Evolutionary conservation across 2,329 filamentous ascomycete species (phyloP).

Genomic region (Phaeosphaeria sp.): DNA sequence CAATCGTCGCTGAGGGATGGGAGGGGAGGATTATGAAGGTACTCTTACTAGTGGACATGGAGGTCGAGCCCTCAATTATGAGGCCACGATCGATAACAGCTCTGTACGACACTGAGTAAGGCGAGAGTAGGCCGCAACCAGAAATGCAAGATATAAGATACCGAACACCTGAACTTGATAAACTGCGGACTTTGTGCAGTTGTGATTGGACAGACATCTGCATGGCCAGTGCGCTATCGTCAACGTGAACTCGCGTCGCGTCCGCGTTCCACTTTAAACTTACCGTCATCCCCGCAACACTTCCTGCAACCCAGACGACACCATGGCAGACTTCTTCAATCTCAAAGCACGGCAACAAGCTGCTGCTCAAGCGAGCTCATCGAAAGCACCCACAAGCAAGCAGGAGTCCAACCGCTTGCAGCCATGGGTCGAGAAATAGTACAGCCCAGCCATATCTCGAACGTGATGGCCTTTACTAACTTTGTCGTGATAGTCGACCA

Average conservation of each 20-base stretch:
- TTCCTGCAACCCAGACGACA: constrained; percentile 10
- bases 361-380: constrained; percentile 74
- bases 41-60: background rate
- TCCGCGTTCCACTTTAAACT: constrained; percentile 42
- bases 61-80: background rate
- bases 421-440: constrained; percentile 99
- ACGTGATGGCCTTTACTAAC: constrained; percentile 13
- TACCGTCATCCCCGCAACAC: constrained; percentile 14
- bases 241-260: constrained; percentile 41
- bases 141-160: constrained; percentile 12
- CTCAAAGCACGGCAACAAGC: constrained; percentile 82
- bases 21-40: constrained; percentile 3
- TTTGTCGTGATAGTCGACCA: constrained; percentile 70
- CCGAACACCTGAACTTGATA: background rate
- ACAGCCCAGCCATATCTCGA: constrained; percentile 26
- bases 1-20: constrained; percentile 5
- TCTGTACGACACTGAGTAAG: background rate
- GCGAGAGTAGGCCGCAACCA: background rate
- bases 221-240: constrained; percentile 24
- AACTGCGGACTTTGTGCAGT: constrained; percentile 9
- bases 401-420: constrained; percentile 73
- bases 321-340: constrained; percentile 93
- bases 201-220: constrained; percentile 17
- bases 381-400: constrained; percentile 68
- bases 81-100: background rate